These are phyloP conservation scores for Aureobasidium namibiae DNA, from an alignment of 2,329 filamentous ascomycete genomes.

Conservation along the genomic window DNA sequence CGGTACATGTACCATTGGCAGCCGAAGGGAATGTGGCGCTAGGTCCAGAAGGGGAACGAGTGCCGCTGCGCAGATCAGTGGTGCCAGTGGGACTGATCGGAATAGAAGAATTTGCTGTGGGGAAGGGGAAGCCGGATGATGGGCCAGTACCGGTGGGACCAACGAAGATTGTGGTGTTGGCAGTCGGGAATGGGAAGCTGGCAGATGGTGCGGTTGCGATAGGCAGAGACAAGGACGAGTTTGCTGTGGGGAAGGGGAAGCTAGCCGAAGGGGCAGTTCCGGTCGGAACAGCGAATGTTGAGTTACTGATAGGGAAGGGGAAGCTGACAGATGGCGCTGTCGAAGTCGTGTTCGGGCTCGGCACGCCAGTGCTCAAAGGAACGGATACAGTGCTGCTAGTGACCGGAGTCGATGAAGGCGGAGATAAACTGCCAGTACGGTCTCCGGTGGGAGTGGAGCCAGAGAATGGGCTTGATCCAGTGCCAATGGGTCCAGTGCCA, in stretches of 20 bases:
- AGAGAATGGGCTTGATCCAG: background rate
- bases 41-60: background rate
- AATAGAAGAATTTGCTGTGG: background rate
- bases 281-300: background rate
- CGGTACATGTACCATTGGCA: conserved; percentile 1
- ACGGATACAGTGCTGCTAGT: background rate
- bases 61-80: conserved; percentile 2
- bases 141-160: background rate
- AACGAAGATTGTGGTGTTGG: background rate
- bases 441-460: background rate
- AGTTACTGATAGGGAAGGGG: background rate
- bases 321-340: background rate
- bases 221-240: background rate
- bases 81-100: background rate
- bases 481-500: too few relatives aligned
- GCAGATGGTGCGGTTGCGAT: conserved; percentile 3
- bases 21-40: background rate
- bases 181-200: conserved; percentile 1
- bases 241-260: background rate
- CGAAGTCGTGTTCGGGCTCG: background rate
- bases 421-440: background rate
- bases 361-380: background rate
- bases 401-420: background rate
- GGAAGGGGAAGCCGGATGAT: background rate
- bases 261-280: background rate